phyloP scores from a whole-genome alignment of 1,284 basidiomycete species.

The Austroboletus novae-zelandiae region DNA sequence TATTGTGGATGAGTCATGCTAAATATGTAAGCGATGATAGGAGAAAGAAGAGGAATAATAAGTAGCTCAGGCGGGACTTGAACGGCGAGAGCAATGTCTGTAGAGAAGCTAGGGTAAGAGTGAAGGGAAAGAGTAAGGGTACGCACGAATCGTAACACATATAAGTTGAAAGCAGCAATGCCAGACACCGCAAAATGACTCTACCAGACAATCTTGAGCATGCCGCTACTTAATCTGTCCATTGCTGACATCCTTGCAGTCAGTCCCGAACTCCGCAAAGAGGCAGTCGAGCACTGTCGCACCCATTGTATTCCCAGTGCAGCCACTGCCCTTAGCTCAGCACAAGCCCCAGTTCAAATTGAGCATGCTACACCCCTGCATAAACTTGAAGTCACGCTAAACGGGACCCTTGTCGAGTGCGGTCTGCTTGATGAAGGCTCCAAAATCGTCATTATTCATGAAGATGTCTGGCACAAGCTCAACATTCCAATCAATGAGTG shows the following conservation, averaged over 20 bases:
- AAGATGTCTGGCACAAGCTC: not conserved
- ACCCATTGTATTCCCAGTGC: not conserved
- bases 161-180: not conserved
- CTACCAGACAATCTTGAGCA: slow-evolving; percentile 3
- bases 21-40: no score
- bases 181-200: not conserved
- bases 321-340: not conserved
- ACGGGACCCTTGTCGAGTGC: not conserved
- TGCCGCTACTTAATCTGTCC: slow-evolving; percentile 3
- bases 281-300: slow-evolving; percentile 7
- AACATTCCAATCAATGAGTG: not conserved
- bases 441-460: slow-evolving; percentile 3
- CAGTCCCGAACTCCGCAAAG: slow-evolving; percentile 13
- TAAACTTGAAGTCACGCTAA: not conserved
- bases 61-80: no score
- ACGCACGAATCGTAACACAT: no score
- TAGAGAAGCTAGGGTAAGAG: no score
- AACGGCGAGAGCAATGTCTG: no score
- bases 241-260: slow-evolving; percentile 14
- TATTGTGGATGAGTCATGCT: no score
- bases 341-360: not conserved
- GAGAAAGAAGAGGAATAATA: no score
- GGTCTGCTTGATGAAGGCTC: slow-evolving; percentile 9
- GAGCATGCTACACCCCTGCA: slow-evolving; percentile 1
- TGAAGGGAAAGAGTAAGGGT: no score